A percentile compares a stretch with the other conserved stretches of the same genome.
These are phyloP conservation scores for Aethionema arabicum DNA, from an alignment of 345 rosid species.

Conservation along the genomic window DNA sequence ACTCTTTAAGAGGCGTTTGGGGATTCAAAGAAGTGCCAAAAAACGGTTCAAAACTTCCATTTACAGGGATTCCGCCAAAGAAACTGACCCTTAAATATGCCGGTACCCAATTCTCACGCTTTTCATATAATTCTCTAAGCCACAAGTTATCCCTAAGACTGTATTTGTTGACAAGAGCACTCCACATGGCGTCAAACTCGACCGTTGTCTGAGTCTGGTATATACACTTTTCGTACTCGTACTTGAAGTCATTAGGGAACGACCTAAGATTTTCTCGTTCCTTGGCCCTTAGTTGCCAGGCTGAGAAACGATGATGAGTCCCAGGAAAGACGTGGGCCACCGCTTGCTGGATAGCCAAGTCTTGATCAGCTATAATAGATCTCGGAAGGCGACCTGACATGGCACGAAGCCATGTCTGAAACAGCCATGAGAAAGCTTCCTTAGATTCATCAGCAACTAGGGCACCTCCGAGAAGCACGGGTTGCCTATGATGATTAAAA, in stretches of 20 bases:
- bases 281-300: slow-evolving; percentile 67
- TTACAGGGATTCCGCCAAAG: slow-evolving; percentile 71
- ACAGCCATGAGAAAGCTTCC: slow-evolving; percentile 76
- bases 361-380: slow-evolving; percentile 81
- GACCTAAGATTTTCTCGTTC: slow-evolving; percentile 61
- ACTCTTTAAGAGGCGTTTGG: slow-evolving; percentile 59
- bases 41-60: slow-evolving; percentile 56
- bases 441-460: slow-evolving; percentile 64
- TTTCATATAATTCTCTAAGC: slow-evolving; percentile 70
- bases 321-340: slow-evolving; percentile 67
- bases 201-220: slow-evolving; percentile 61
- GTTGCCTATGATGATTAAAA: slow-evolving; percentile 82
- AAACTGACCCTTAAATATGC: slow-evolving; percentile 64
- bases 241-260: slow-evolving; percentile 53
- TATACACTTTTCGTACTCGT: slow-evolving; percentile 70
- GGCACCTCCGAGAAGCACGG: slow-evolving; percentile 85
- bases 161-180: slow-evolving; percentile 55
- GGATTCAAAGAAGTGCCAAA: slow-evolving; percentile 51
- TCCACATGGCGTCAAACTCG: slow-evolving; percentile 69
- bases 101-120: slow-evolving; percentile 80
- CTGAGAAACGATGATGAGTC: slow-evolving; percentile 74
- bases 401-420: slow-evolving; percentile 77
- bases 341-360: slow-evolving; percentile 66
- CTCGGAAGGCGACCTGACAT: slow-evolving; percentile 69
- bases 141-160: slow-evolving; percentile 58